Base-by-base conservation (phyloP, 2,329 filamentous ascomycete genomes). In the Penicillium occitanis region DNA sequence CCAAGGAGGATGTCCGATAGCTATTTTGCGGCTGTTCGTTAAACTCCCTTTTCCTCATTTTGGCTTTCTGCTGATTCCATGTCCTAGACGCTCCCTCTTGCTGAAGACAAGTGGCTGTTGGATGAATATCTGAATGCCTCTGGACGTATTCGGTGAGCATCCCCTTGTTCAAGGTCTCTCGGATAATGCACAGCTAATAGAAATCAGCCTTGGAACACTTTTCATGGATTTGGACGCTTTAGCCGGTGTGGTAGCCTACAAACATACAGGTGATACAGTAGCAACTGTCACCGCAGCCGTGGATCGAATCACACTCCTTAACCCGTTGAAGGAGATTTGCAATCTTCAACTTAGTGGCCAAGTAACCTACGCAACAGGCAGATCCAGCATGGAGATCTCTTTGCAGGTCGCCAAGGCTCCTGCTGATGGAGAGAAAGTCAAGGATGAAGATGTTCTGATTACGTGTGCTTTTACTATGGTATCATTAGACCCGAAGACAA, bases 191-290 rank as follows among this genome's bases (percentile, higher is more conserved):
- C 5, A 17, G 30, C 58, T 66, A 35, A 62, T 22, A 1, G 0
- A 22, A 17, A 3, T 25, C 14, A 88, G 82, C 63, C 82, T 93
- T 7, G 91, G 91, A 0, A 88, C 90, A 0, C 80, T 93, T 17
- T 87, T 93, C 68, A 93, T 93, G 90, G 91, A 93, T 69, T 83
- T 93, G 1, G 91, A 93, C 77, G 91, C 91, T 0, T 78, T 93
- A 7, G 90, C 90, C 0, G 91, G 91, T 10, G 86, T 93, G 57
- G 86, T 93, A 65, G 90, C 91, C 19, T 89, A 92, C 77, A 91
- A 90, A 68, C 88, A 90, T 71, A 89, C 88, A 0, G 88, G 88
- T 19, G 87, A 89, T 62, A 79, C 80, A 51, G 86, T 88, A 1
- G 86, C 85, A 1, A 89, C 86, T 1, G 87, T 89, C 40, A 89